These are phyloP conservation scores for Sporisorium reilianum DNA, from an alignment of 1,284 basidiomycete species.

Conservation along the genomic window DNA sequence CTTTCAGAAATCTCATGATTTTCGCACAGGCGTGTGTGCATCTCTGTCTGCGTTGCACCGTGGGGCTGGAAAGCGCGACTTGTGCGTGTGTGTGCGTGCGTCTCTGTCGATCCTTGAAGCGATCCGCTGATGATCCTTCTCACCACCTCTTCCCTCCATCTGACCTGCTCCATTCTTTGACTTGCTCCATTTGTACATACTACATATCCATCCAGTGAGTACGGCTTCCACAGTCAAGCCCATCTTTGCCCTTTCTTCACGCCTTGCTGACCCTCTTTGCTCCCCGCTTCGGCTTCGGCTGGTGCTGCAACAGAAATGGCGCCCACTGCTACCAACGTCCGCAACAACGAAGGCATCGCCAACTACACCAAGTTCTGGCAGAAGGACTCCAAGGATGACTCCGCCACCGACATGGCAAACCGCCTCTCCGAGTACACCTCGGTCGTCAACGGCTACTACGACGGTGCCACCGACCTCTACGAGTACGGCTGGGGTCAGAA, in stretches of 20 bases:
- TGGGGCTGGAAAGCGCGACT: no score
- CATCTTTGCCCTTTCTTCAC: neutral
- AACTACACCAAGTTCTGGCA: conserved; percentile 97
- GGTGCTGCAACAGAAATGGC: conserved; percentile 38
- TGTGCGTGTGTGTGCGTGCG: neutral
- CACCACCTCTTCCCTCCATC: neutral
- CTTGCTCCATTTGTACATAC: conserved; percentile 9
- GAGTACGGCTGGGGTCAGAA: conserved; percentile 94
- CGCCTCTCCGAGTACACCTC: conserved; percentile 88
- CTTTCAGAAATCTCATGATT: conserved; percentile 16
- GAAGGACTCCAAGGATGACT: conserved; percentile 82
- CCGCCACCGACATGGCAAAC: conserved; percentile 77
- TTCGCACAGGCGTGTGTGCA: conserved; percentile 3
- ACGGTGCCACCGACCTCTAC: conserved; percentile 95
- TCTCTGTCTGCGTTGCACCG: neutral
- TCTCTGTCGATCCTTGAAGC: neutral
- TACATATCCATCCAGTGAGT: conserved; percentile 4
- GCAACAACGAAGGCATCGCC: conserved; percentile 83
- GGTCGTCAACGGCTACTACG: conserved; percentile 97
- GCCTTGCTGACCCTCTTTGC: neutral
- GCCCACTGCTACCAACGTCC: conserved; percentile 75
- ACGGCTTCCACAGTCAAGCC: neutral
- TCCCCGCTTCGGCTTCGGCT: neutral
- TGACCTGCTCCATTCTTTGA: neutral
- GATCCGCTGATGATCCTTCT: no score